phyloP scores from a whole-genome alignment of 1,139 yeast genomes.

The Yamadazyma aaseri region DNA sequence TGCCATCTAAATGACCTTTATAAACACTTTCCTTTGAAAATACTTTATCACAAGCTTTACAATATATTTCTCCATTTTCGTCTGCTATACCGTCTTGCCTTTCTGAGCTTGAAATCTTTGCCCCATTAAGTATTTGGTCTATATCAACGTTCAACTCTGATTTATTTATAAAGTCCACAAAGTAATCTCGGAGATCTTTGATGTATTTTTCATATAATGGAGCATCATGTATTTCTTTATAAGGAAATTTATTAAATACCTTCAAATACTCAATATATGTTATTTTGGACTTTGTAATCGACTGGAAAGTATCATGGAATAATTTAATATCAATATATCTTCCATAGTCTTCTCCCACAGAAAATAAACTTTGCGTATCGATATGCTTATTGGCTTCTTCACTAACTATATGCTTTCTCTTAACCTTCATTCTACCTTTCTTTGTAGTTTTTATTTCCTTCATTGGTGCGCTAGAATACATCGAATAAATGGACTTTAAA shows the following conservation, averaged over 20 bases:
- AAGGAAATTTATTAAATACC: constrained; percentile 41
- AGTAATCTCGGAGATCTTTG: constrained; percentile 42
- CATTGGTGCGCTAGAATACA: constrained; percentile 32
- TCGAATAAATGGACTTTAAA: constrained; percentile 31
- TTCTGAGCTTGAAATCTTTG: constrained; percentile 3
- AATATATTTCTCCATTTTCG: constrained; percentile 46
- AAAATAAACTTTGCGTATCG: constrained; percentile 48
- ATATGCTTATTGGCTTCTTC: constrained; percentile 47
- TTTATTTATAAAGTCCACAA: constrained; percentile 43
- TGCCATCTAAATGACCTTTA: constrained; percentile 69
- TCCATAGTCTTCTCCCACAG: constrained; percentile 65
- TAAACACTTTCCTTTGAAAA: constrained; percentile 68
- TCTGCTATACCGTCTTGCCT: constrained; percentile 11
- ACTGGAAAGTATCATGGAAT: constrained; percentile 52
- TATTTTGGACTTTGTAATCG: constrained; percentile 32
- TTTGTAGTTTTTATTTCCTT: constrained; percentile 17
- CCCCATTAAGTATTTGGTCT: background rate
- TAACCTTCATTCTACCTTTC: constrained; percentile 27
- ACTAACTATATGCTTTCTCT: constrained; percentile 42
- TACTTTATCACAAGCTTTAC: constrained; percentile 61
- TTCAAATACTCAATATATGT: constrained; percentile 55
- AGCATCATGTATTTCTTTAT: constrained; percentile 23
- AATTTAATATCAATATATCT: constrained; percentile 56
- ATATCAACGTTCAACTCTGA: constrained; percentile 48
- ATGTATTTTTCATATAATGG: constrained; percentile 44